phyloP scores from a whole-genome alignment of 2,329 filamentous ascomycete species.

The Fusarium sp. region DNA sequence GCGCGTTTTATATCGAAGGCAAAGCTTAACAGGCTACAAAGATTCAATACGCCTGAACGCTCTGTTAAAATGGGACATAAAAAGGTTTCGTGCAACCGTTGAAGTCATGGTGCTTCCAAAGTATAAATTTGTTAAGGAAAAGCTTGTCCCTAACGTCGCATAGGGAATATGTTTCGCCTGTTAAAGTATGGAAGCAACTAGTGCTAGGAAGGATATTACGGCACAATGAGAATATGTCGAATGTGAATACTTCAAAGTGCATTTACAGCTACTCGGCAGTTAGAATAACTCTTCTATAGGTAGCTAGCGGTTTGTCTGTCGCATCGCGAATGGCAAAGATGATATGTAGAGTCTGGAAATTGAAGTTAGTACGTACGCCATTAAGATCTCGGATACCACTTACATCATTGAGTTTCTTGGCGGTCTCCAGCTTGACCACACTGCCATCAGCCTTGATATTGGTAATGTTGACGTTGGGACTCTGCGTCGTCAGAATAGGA shows the following conservation, averaged over 20 bases:
- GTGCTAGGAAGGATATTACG: no score
- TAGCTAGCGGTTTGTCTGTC: background rate
- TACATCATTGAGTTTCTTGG: constrained; percentile 8
- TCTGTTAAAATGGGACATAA: rapidly evolving
- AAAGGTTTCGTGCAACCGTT: background rate
- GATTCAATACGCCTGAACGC: rapidly evolving
- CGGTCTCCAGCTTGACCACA: background rate
- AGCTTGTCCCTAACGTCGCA: background rate
- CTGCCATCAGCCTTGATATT: background rate
- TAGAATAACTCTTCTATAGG: constrained; percentile 9
- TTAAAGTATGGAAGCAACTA: no score
- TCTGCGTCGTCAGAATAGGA: background rate
- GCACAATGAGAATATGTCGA: background rate
- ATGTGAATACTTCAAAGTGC: rapidly evolving
- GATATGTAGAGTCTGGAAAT: constrained; percentile 6
- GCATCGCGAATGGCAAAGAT: constrained; percentile 4
- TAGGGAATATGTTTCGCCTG: background rate
- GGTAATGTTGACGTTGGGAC: constrained; percentile 17
- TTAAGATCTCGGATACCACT: rapidly evolving
- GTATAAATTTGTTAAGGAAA: background rate
- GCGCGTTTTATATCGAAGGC: no score
- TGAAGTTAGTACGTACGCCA: rapidly evolving
- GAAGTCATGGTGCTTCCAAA: background rate
- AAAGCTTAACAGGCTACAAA: no score
- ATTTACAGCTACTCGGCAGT: background rate